Percentiles rank a stretch among this genome's conserved stretches.
These are phyloP conservation scores for Pseudoneurospora amorphoporcata DNA, from an alignment of 495 filamentous ascomycete genomes.

Conservation along the genomic window DNA sequence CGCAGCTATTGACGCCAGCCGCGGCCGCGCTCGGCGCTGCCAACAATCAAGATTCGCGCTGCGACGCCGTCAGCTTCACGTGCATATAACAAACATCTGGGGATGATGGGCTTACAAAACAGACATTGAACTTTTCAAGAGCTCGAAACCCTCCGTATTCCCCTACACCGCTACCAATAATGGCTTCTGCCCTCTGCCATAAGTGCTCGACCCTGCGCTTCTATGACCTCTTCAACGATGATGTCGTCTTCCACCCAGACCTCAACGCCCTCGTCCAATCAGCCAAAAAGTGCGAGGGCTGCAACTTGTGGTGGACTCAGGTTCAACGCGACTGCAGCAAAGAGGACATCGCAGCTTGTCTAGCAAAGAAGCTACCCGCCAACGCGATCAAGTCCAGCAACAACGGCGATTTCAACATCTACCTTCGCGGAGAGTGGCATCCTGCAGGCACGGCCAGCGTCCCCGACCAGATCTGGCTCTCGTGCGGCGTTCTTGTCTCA, in stretches of 20 bases:
- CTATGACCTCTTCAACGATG: background rate
- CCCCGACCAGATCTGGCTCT: background rate
- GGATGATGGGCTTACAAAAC: too few relatives aligned
- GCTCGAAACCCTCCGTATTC: background rate
- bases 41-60: background rate
- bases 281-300: background rate
- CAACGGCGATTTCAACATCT: background rate
- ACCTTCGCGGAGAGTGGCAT: background rate
- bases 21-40: background rate
- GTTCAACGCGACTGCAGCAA: background rate
- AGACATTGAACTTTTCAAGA: too few relatives aligned
- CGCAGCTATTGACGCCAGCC: background rate
- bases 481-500: background rate
- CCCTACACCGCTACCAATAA: background rate
- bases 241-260: conserved; percentile 1
- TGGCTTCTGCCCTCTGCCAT: background rate
- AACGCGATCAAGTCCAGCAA: background rate
- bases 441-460: background rate
- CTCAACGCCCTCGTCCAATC: background rate
- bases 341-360: background rate
- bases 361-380: background rate
- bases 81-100: background rate
- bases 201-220: background rate
- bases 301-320: background rate
- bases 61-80: background rate